Evolutionary conservation across 1,284 basidiomycete species (phyloP), one percentile per base, ranked within the genome.

Genomic region (Heterobasidion occidentale): DNA sequence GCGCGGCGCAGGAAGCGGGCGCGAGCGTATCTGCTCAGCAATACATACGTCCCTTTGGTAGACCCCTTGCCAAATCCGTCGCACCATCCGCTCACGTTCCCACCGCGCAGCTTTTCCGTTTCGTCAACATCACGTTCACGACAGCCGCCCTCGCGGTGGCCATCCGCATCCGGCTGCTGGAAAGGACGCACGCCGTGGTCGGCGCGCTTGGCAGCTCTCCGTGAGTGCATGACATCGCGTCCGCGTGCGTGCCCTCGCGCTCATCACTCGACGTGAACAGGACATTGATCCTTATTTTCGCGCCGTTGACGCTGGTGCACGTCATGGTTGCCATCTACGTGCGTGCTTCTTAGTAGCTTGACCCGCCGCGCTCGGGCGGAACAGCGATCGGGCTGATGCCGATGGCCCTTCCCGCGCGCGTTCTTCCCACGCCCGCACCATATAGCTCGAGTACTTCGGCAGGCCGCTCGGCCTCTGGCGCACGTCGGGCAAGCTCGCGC

Each of bases 401-500:
- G 46, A 52, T 57, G 54, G 65, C 57, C 57, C 57, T 62, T 52
- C 55, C 45, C 65, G 27, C 27, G 27, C 27, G 27, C 27, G 27
- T 27, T 27, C 27, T 27, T 27, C 27, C 27, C 5, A 27, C 27
- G 27, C 27, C 27, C 27, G 27, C 27, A 6, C 6, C 27, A 27
- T 27, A 27, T 6, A 92, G 90, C 76, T 92, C 55, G 93, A 96
- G 72, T 96, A 96, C 71, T 93, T 94, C 67, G 90, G 93, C 47
- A 83, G 89, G 38, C 93, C 94, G 3, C 78, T 96, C 46, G 94
- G 93, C 12, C 76, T 96, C 35, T 96, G 94, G 94, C 79, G 80
- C 55, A 92, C 92, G 20, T 90, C 90, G 36, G 80, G 74, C 56
- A 94, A 94, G 70, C 78, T 92, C 53, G 81, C 85, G 1, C 85